These are phyloP conservation scores for Hypoxylon sp. DNA, from an alignment of 2,329 filamentous ascomycete genomes.

Conservation along the genomic window DNA sequence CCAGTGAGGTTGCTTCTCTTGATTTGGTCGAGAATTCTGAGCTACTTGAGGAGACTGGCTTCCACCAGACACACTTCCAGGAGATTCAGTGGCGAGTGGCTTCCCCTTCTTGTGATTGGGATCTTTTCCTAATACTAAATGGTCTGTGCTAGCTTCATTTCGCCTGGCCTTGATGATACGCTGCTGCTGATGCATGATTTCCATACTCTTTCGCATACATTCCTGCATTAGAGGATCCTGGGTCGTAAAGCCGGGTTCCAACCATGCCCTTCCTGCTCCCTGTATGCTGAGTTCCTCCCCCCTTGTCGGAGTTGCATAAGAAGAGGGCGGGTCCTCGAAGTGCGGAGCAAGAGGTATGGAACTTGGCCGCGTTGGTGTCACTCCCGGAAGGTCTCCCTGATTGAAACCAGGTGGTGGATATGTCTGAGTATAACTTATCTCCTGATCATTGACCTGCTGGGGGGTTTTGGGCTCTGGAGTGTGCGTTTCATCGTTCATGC, in stretches of 20 bases:
- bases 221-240: slow-evolving; percentile 96
- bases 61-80: slow-evolving; percentile 60
- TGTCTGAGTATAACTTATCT: too few species aligned
- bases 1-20: slow-evolving; percentile 1
- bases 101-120: slow-evolving; percentile 70
- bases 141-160: slow-evolving; percentile 74
- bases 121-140: slow-evolving; percentile 82
- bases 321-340: background rate
- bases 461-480: too few species aligned
- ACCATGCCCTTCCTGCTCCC: slow-evolving; percentile 91
- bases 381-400: too few species aligned
- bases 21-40: background rate
- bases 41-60: background rate
- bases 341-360: background rate
- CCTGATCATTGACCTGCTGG: too few species aligned
- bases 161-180: slow-evolving; percentile 85
- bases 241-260: slow-evolving; percentile 97
- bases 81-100: slow-evolving; percentile 63
- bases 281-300: slow-evolving; percentile 87
- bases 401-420: too few species aligned
- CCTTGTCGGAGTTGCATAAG: slow-evolving; percentile 68
- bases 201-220: slow-evolving; percentile 93
- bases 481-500: too few species aligned
- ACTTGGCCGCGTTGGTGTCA: background rate
- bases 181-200: slow-evolving; percentile 92